Evolutionary conservation across 495 filamentous ascomycete species (phyloP), one percentile per base, ranked within the genome.

Genomic region (Viridothelium virens): DNA sequence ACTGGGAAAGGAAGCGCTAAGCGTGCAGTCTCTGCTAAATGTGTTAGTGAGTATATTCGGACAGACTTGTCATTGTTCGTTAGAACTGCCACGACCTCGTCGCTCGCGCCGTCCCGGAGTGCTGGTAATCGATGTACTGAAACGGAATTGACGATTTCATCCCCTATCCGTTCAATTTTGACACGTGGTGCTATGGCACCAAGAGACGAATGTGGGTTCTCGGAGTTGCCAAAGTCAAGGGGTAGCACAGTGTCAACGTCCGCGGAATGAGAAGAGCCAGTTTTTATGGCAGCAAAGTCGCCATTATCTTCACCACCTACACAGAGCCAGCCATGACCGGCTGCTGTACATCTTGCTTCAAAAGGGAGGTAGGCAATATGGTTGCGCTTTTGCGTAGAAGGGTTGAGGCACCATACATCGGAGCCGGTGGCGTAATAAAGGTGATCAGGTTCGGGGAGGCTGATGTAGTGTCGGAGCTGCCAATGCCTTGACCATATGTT

Each of bases 1-100:
- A 96, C 93, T 64, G 84, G 86, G 68, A 89, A 86, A 47, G 88
- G 85, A 66, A 92, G 89, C 5, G 84, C 79, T 31, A 96, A 76
- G 62, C 86, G 81, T 46, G 88, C 84, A 47, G 92, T 76, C 64
- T 89, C 79, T 64, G 82, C 77, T 37, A 81, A 76, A 41, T 84
- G 81, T 14, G 85, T 81, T 7, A 97, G 79, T 41, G 87, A 87
- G 72, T 91, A 91, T 16, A 96, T 78, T 18, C 86, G 85, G 38
- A 97, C 87, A 0, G 89, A 90, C 72, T 85, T 86, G 74, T 98
- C 94, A 73, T 98, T 98, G 76, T 96, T 97, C 81, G 88, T 89
- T 61, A 91, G 77, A 63, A 90, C 77, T 65, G 83, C 82, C 14
- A 91, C 77, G 66, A 86, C 82, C 69, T 90, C 86, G 38, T 81